Evolutionary conservation across 1,139 yeast species (phyloP).

Genomic region (Saccharomycopsis hybrid): DNA sequence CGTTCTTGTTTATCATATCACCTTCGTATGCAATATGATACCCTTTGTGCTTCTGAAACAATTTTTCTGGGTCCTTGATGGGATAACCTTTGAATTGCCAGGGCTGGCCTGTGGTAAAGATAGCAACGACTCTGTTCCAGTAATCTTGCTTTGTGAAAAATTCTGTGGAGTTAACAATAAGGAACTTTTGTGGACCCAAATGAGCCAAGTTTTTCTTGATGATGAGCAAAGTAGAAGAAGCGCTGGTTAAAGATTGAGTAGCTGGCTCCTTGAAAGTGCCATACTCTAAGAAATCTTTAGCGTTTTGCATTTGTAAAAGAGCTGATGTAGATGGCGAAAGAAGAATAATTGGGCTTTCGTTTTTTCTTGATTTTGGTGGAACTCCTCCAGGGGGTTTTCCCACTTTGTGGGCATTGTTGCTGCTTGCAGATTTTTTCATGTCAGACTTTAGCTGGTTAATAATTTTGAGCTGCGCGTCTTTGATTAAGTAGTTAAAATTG

Average conservation of each 20-base stretch:
- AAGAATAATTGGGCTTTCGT: constrained; percentile 82
- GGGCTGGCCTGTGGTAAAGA: constrained; percentile 92
- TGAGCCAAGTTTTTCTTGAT: constrained; percentile 52
- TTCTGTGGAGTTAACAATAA: constrained; percentile 84
- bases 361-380: background rate
- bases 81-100: constrained; percentile 94
- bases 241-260: constrained; percentile 16
- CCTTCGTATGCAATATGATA: constrained; percentile 71
- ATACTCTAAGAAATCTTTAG: constrained; percentile 73
- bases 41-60: constrained; percentile 83
- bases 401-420: constrained; percentile 15
- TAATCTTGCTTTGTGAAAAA: constrained; percentile 90
- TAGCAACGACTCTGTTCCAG: constrained; percentile 95
- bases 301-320: constrained; percentile 69
- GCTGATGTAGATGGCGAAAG: constrained; percentile 96
- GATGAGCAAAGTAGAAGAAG: constrained; percentile 6
- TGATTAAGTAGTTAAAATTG: constrained; percentile 67
- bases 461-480: constrained; percentile 62
- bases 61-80: constrained; percentile 69
- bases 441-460: constrained; percentile 47
- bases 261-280: constrained; percentile 63
- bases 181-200: constrained; percentile 54
- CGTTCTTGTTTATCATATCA: constrained; percentile 69
- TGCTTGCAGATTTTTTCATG: constrained; percentile 26
- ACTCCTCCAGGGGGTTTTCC: constrained; percentile 9